A percentile compares a stretch with the other conserved stretches of the same genome.
phyloP scores from a whole-genome alignment of 169 alveolate species.

The Plasmodium gonderi region DNA sequence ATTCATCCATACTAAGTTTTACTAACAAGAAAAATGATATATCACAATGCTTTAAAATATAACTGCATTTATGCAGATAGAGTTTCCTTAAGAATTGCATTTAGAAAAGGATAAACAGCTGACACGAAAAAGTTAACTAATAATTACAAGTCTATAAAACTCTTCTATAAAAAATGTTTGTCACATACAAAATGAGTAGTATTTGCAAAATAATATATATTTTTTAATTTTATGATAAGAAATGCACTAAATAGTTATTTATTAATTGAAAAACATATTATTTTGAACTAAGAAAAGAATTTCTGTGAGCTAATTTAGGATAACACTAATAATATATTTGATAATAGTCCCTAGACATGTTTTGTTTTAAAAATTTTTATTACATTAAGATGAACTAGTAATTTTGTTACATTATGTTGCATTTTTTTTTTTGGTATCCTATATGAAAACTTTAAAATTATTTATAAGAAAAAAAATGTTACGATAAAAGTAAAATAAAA shows the following conservation, averaged over 20 bases:
- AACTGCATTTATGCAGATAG: not conserved
- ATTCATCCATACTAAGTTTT: not conserved
- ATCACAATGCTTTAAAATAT: not conserved
- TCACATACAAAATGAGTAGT: not conserved
- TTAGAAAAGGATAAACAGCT: not conserved
- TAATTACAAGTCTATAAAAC: not conserved
- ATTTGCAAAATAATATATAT: not conserved
- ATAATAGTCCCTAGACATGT: not conserved
- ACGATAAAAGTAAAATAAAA: not conserved
- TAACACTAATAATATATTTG: not conserved
- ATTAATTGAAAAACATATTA: not conserved
- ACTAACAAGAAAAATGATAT: not conserved
- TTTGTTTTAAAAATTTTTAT: not conserved
- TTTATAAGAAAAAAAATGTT: not conserved
- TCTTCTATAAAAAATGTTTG: not conserved
- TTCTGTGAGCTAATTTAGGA: not conserved
- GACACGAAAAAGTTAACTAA: not conserved
- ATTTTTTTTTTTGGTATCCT: not conserved
- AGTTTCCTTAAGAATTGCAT: not conserved
- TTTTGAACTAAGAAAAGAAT: not conserved
- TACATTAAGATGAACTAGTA: not conserved
- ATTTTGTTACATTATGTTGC: not conserved
- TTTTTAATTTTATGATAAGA: not conserved
- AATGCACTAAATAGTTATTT: not conserved
- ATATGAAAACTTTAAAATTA: not conserved